Conservation (phyloP, 163 green algal species). For the Chloromonas sp. region DNA sequence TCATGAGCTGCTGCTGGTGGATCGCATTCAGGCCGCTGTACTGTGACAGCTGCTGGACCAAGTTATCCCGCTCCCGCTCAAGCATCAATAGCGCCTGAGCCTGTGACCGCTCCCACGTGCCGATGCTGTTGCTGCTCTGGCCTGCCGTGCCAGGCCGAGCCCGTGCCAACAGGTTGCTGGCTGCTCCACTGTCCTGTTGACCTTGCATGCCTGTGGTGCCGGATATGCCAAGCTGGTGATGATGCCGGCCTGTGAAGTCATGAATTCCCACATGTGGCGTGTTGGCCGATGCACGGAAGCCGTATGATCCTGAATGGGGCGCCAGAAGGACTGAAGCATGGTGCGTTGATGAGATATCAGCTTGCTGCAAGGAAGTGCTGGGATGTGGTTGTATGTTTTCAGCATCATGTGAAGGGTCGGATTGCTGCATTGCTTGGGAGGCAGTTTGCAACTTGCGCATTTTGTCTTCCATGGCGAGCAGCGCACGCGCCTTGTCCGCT, state of each 20-base stretch:
- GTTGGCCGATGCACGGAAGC: neutral
- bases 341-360: neutral
- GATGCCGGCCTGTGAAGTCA: neutral
- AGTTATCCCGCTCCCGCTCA: conserved; percentile 21
- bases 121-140: neutral
- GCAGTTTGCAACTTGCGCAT: neutral
- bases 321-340: neutral
- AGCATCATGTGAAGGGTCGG: no score
- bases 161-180: neutral
- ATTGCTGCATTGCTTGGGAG: no score
- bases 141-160: neutral
- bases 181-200: neutral
- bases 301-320: neutral
- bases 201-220: neutral
- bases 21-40: conserved; percentile 13
- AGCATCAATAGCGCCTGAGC: conserved; percentile 20
- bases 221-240: neutral
- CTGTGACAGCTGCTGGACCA: conserved; percentile 25
- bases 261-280: neutral
- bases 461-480: neutral
- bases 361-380: neutral
- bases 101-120: neutral
- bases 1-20: conserved; percentile 15
- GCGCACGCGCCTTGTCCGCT: neutral
- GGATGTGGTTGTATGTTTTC: no score